Conservation (phyloP, 345 rosid species). For the Populus simonii region DNA sequence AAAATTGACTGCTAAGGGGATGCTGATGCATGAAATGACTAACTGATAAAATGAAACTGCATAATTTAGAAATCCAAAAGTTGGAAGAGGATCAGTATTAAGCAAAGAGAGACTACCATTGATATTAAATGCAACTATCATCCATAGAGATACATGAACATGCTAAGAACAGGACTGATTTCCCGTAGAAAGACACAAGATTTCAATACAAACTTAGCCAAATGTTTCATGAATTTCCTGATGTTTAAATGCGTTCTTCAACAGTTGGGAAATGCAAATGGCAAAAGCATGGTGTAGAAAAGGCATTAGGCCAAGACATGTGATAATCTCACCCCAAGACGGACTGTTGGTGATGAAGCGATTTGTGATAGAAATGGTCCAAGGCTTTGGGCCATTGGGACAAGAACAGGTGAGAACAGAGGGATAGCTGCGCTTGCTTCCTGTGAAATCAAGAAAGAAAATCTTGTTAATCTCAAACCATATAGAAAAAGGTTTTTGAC, state of each 20-base stretch:
- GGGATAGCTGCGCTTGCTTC: conserved; percentile 90
- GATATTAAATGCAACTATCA: not conserved
- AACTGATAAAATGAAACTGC: not conserved
- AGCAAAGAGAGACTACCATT: not conserved
- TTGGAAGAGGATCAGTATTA: not conserved
- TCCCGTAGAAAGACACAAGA: not conserved
- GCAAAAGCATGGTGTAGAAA: not conserved
- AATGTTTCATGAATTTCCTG: too few species aligned
- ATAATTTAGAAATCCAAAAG: not conserved
- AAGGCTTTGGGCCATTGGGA: conserved; percentile 86
- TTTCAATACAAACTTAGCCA: not conserved
- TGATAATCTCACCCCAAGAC: conserved; percentile 64
- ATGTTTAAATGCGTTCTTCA: not conserved
- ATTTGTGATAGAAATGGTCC: conserved; percentile 86
- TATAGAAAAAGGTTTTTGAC: not conserved
- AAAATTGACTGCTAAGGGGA: not conserved
- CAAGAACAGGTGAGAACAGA: conserved; percentile 90
- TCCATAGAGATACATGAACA: not conserved
- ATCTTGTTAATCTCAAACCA: conserved; percentile 6
- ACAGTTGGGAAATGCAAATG: not conserved
- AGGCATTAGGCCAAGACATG: not conserved
- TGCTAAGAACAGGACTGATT: not conserved
- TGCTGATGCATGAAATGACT: not conserved
- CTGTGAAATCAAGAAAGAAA: conserved; percentile 38
- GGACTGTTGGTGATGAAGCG: conserved; percentile 69